phyloP scores from a whole-genome alignment of 2,329 filamentous ascomycete genomes.

The Esteya vermicola region DNA sequence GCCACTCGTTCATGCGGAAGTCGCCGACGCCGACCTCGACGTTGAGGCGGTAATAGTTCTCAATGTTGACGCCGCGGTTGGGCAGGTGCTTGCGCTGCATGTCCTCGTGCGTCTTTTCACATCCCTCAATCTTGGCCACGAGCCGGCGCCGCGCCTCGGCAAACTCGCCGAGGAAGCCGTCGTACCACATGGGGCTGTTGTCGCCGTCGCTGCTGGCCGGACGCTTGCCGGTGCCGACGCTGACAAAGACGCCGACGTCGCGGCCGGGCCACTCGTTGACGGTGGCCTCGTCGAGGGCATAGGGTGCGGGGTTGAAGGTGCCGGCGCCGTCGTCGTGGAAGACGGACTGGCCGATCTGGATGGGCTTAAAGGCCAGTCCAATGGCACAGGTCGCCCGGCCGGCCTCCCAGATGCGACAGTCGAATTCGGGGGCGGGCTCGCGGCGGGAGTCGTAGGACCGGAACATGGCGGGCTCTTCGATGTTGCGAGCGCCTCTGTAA shows the following conservation, averaged over 20 bases:
- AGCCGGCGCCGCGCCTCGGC: conserved; percentile 76
- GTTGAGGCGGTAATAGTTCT: conserved; percentile 93
- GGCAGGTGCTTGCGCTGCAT: conserved; percentile 70
- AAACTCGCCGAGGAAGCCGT: conserved; percentile 83
- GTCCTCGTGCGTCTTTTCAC: conserved; percentile 75
- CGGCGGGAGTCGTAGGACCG: conserved; percentile 92
- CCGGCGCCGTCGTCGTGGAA: conserved; percentile 90
- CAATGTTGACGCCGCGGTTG: conserved; percentile 65
- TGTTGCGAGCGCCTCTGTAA: conserved; percentile 66
- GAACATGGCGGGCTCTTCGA: conserved; percentile 56
- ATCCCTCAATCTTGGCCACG: conserved; percentile 88
- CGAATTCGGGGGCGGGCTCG: conserved; percentile 79
- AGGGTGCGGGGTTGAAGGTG: conserved; percentile 79
- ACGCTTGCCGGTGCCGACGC: conserved; percentile 84
- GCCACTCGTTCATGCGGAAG: conserved; percentile 98
- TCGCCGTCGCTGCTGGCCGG: conserved; percentile 45
- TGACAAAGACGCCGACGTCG: conserved; percentile 83
- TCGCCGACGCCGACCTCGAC: conserved; percentile 93
- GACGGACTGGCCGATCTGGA: conserved; percentile 81
- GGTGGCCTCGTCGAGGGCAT: conserved; percentile 77
- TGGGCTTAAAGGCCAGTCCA: conserved; percentile 87
- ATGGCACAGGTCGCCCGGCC: conserved; percentile 88
- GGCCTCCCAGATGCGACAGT: conserved; percentile 95
- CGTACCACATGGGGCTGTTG: conserved; percentile 75
- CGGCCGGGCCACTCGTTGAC: conserved; percentile 91